Base-by-base conservation (phyloP, 176 grass and related monocot genomes). In the Avena insularis region DNA sequence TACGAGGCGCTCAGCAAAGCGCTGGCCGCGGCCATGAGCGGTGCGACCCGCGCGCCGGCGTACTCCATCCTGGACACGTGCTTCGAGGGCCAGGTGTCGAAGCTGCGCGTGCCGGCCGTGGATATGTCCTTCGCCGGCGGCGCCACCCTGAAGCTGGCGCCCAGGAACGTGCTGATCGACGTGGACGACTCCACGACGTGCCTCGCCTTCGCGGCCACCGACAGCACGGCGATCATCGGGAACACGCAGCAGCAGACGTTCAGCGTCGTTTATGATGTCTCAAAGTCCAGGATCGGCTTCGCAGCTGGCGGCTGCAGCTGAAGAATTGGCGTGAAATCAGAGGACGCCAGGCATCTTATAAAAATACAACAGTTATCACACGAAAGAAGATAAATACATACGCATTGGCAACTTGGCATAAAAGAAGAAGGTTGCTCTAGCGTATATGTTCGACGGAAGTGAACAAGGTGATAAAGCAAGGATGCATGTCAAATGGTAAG, bases 191-290 rank as follows among this genome's bases (percentile, higher is more conserved):
- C 90, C 53, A 97, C 92, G 11, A 84, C 90, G 36, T 97, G 92
- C 91, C 85, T 97, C 19, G 92, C 95, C 20, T 97, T 97, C 40
- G 91, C 92, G 6, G 61, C 90, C 50, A 60, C 95, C 0, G 73
- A 86, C 35, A 82, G 82, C 83, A 84, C 82, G 12, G 87, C 84
- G 3, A 97, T 97, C 93, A 73, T 97, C 82, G 95, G 92, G 53
- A 97, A 97, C 91, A 93, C 80, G 38, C 95, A 97, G 84, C 95
- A 97, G 86, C 95, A 94, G 87, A 86, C 92, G 40, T 97, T 97
- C 73, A 91, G 89, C n/a, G 69, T 97, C 12, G 48, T 88, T 12
- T 97, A 94, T 72, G 95, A 97, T 66, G 89, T 94, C 9, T 85
- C 79, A 10, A 75, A 78, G 9, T 93, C 87, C 5, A 97, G 46